Evolutionary conservation across 169 alveolate species (phyloP), one percentile per base, ranked within the genome.

Genomic region (Eimeria acervulina): DNA sequence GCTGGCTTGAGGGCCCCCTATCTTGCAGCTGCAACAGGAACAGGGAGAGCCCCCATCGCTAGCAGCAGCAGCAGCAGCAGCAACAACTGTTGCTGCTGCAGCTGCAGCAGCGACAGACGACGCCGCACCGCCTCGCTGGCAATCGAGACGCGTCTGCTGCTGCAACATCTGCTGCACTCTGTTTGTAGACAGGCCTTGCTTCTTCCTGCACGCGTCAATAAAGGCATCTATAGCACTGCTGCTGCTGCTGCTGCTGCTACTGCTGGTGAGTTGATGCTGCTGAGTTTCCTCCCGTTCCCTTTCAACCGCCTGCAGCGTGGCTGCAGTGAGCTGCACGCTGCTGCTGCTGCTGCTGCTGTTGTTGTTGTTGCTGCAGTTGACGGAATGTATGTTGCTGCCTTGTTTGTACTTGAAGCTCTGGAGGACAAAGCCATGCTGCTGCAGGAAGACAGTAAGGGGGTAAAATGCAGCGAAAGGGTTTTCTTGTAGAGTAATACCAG

Each of bases 381-480:
- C 68, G 4, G 63, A 61, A 42, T 10, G 38, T 26, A 55, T 87
- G 94, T 21, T 87, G 81, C 81, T 59, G 94, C 81, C 70, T 3
- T 55, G 72, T 21, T 81, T 68, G n/a, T 66, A 95, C 52, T 44
- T 59, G 93, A 97, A 96, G 85, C 95, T 94, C 74, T 95, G 91
- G 61, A 97, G 76, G 68, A 70, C 66, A 66, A 96, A 97, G 66
- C 95, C 95, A 72, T 96, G 97, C 76, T 92, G 38, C 68, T 95
- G 96, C 95, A 97, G 80, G 92, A 97, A 97, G 21, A 88, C 84
- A 12, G 97, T 95, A 61, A 97, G 74, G 38, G 95, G 95, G 42
- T 96, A 85, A 78, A 96, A 95, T 80, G 96, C 96, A 36, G 95
- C 95, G 74, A 81, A 96, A 72, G 97, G 97, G 93, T 95, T 85